phyloP scores from a whole-genome alignment of 306 rosid genomes.

The Vicia sativa region DNA sequence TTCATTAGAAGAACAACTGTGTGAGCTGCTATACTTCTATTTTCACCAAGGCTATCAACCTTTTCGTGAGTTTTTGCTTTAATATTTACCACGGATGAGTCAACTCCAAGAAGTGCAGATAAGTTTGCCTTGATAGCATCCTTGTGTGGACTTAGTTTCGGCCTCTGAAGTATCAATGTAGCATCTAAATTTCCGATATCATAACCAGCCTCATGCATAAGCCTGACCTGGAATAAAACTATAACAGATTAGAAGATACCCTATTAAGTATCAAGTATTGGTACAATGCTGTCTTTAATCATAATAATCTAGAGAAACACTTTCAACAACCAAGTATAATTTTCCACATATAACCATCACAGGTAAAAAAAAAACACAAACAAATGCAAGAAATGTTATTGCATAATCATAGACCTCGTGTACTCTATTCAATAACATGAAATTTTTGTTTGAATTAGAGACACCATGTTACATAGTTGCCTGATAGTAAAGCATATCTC shows the following conservation, averaged over 20 bases:
- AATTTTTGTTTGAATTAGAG: too few species aligned
- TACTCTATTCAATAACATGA: too few species aligned
- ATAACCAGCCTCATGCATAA: conserved; percentile 89
- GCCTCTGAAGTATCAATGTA: conserved; percentile 91
- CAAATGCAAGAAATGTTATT: too few species aligned
- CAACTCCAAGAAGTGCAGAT: conserved; percentile 85
- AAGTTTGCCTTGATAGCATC: conserved; percentile 85
- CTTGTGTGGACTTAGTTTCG: conserved; percentile 94
- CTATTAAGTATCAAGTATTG: conserved; percentile 1
- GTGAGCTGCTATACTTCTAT: conserved; percentile 96
- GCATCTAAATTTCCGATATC: conserved; percentile 92
- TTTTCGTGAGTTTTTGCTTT: conserved; percentile 98
- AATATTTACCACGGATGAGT: conserved; percentile 81
- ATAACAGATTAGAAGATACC: too few species aligned
- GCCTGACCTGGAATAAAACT: too few species aligned
- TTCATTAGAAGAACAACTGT: conserved; percentile 93
- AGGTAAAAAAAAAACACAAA: conserved; percentile 2
- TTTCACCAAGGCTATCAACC: conserved; percentile 96
- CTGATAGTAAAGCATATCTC: too few species aligned
- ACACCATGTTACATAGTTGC: too few species aligned
- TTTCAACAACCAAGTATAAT: conserved; percentile 1
- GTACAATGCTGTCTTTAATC: conserved; percentile 14
- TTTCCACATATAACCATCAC: conserved; percentile 17
- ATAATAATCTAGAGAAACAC: conserved; percentile 21
- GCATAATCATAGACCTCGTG: too few species aligned